Base-by-base conservation (phyloP, 2,329 filamentous ascomycete genomes). In the Emmonsiellopsis sp. region DNA sequence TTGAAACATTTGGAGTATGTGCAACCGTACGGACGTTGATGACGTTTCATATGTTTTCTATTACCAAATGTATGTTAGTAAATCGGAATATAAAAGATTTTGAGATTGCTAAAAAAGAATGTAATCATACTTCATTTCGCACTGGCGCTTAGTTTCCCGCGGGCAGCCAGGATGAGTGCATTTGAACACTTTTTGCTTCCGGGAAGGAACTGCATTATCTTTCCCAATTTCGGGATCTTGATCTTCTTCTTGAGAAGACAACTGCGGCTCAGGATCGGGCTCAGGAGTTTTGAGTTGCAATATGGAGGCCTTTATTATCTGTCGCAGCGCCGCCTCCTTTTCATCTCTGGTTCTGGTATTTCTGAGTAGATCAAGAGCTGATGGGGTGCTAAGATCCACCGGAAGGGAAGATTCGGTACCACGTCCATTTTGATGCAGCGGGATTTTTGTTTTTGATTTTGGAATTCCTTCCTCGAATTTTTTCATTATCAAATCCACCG, bases 1-100 rank as follows among this genome's bases (percentile, higher is more conserved):
- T 89, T 90, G 48, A 71, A 68, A 63, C 91, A 95, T 32, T 73
- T 70, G 7, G 75, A 69, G 58, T 84, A 87, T 0, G 89, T 95
- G 68, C 91, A 96, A 10, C 83, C 84, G 58, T 92, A 95, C 0
- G 89, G 91, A 59, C 83, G 84, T 7, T 81, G 78, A 66, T 96
- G 91, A 1, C 90, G 82, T 65, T 89, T 92, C 67, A 81, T 75
- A 66, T 95, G 91, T 67, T 96, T 96, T 59, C 87, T 92, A 31
- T 9, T 20, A 5, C 11, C 10, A 26, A 10, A 11, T 15, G 31
- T 41, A 72, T 56, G 65, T 67, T 49, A 53, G 41, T 30, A 11
- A 42, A 35, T 26, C 20, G 5, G 20, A 1, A 26, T 26, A 26
- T 31, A 8, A 30, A 34, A 1, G 20, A 53, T 40, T 13, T 34